Conservation (phyloP, 352 stramenopile genomes). For the Globisporangium sylvaticum region DNA sequence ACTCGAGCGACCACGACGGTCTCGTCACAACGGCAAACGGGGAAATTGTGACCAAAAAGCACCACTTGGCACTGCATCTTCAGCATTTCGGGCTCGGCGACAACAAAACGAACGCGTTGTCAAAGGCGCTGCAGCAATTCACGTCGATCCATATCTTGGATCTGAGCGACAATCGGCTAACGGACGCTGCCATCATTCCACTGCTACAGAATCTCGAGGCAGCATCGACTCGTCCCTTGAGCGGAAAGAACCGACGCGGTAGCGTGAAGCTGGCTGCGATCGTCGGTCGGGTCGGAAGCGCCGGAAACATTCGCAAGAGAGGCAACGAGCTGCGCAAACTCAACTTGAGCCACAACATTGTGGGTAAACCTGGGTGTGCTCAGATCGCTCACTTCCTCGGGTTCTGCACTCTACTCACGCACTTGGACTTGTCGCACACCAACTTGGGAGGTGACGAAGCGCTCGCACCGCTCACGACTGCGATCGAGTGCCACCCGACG, state of each 20-base stretch:
- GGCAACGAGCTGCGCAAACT: constrained; percentile 46
- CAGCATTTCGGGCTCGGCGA: constrained; percentile 76
- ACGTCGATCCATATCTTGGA: constrained; percentile 59
- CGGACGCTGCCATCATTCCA: constrained; percentile 52
- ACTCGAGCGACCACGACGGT: constrained; percentile 24
- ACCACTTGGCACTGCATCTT: constrained; percentile 47
- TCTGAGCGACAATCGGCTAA: constrained; percentile 66
- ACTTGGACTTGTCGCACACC: constrained; percentile 60
- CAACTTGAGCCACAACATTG: constrained; percentile 69
- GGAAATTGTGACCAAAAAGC: constrained; percentile 31
- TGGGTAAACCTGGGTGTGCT: constrained; percentile 44
- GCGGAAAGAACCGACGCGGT: neutral
- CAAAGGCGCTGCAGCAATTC: constrained; percentile 52
- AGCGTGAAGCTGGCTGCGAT: constrained; percentile 2
- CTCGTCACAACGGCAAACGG: constrained; percentile 21
- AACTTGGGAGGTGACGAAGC: constrained; percentile 37
- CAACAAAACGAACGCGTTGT: constrained; percentile 47
- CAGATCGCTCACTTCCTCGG: constrained; percentile 58
- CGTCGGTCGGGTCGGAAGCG: constrained; percentile 4
- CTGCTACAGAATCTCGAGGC: constrained; percentile 48
- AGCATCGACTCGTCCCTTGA: constrained; percentile 7
- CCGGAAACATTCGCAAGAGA: neutral
- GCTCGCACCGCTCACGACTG: constrained; percentile 40
- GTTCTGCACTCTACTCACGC: constrained; percentile 36
- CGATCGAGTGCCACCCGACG: constrained; percentile 49